A percentile compares a stretch with the other conserved stretches of the same genome.
phyloP scores from a whole-genome alignment of 306 rosid genomes.

The Citrullus amarus region DNA sequence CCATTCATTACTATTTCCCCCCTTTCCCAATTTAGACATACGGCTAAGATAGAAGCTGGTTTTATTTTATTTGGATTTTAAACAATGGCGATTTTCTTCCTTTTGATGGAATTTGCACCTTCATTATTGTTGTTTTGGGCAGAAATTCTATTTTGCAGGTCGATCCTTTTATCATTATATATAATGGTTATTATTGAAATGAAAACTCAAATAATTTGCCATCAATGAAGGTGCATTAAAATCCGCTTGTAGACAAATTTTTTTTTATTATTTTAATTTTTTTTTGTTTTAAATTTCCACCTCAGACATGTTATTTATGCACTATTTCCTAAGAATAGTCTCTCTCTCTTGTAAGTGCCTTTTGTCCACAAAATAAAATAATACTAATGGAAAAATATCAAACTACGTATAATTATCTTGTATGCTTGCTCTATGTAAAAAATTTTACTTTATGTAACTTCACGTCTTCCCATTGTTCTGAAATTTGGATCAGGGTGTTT shows the following conservation, averaged over 20 bases:
- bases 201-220: not conserved
- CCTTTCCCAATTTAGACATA: not conserved
- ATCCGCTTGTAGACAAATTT: not conserved
- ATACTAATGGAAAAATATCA: not conserved
- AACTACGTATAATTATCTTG: not conserved
- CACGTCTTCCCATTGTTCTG: not conserved
- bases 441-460: not conserved
- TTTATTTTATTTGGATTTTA: not conserved
- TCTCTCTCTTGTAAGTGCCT: not conserved
- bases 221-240: not conserved
- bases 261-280: not conserved
- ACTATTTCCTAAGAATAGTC: not conserved
- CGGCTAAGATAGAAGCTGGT: not conserved
- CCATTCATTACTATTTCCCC: not conserved
- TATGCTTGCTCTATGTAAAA: not conserved
- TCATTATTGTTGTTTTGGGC: not conserved
- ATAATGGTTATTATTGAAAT: not conserved
- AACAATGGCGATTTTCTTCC: not conserved
- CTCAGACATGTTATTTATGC: not conserved
- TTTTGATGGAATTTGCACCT: not conserved
- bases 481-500: constrained; percentile 48
- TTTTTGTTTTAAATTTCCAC: not conserved
- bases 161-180: not conserved
- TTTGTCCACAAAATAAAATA: not conserved
- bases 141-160: not conserved